phyloP scores from a whole-genome alignment of 2,329 filamentous ascomycete genomes.

The Aspergillus vadensis region DNA sequence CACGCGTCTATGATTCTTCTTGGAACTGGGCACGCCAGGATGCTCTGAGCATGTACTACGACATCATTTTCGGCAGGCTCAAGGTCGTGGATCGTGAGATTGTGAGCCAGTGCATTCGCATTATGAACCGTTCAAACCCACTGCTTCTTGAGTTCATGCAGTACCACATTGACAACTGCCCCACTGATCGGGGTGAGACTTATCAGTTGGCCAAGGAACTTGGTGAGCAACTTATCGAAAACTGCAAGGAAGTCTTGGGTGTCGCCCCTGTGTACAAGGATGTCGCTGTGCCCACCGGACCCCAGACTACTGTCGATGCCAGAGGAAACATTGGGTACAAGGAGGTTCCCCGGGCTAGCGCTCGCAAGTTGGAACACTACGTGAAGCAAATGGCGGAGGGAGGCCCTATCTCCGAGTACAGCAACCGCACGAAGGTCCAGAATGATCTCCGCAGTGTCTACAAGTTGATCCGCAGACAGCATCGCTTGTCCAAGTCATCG shows the following conservation, averaged over 20 bases:
- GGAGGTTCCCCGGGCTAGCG: slow-evolving; percentile 82
- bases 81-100: slow-evolving; percentile 95
- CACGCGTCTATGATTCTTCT: slow-evolving; percentile 93
- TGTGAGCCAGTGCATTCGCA: slow-evolving; percentile 95
- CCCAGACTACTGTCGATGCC: slow-evolving; percentile 87
- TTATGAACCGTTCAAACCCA: slow-evolving; percentile 99
- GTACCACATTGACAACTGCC: slow-evolving; percentile 99
- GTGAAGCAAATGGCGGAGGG: slow-evolving; percentile 98
- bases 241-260: slow-evolving; percentile 89
- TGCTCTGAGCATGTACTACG: slow-evolving; percentile 97
- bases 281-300: slow-evolving; percentile 86
- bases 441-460: slow-evolving; percentile 93
- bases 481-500: slow-evolving; percentile 94
- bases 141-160: slow-evolving; percentile 98
- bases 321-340: slow-evolving; percentile 91
- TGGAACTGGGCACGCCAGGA: slow-evolving; percentile 99
- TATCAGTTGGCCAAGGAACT: slow-evolving; percentile 97
- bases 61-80: slow-evolving; percentile 95
- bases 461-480: slow-evolving; percentile 97
- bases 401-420: slow-evolving; percentile 97
- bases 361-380: slow-evolving; percentile 96
- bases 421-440: slow-evolving; percentile 96
- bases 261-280: slow-evolving; percentile 92
- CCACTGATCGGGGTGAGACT: slow-evolving; percentile 92
- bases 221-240: slow-evolving; percentile 89